Evolutionary conservation across 257 asterid species (phyloP), one percentile per base, ranked within the genome.

Genomic region (Cruciata laevipes): DNA sequence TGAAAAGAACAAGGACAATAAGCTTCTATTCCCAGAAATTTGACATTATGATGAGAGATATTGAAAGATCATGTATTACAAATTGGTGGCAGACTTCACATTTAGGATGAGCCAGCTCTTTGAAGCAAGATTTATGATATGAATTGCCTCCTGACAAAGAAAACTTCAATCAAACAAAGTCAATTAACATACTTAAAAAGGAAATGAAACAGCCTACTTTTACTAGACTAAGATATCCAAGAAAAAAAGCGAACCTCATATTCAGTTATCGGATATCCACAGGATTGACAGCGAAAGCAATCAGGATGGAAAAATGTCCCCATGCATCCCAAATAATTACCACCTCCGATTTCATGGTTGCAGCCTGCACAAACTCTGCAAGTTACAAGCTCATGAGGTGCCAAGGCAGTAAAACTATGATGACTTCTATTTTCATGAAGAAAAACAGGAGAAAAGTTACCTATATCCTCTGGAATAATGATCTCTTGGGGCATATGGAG

Each of bases 61-160:
- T n/a, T 25, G 31, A 56, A 7, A 56, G 23, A 31, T 9, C 52
- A 47, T 47, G 52, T 67, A 89, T 76, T 83, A 90, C 99, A 81
- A 83, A 93, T 74, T 90, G 96, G 76, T 85, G 83, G 80, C 97
- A 93, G 70, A 94, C 97, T 87, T 86, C 99, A 80, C 95, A 94
- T 76, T 84, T 94, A 52, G 96, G 97, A 77, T 90, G 99, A 51
- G 89, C 87, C 78, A 90, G 86, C 83, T 90, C 96, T 77, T 87
- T 90, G 90, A 94, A 94, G 86, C 99, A 94, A 38, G 90, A 83
- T 72, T 85, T 88, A 75, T 94, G 99, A 79, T 87, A 94, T 14
- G 91, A 62, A 60, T 87, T 83, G 60, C 76, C 88, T 73, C 95
- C 89, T 78, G 92, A 85, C 85, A 90, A 86, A 70, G 96, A 94